A percentile compares a stretch with the other conserved stretches of the same genome.
Evolutionary conservation across 306 rosid genomes (phyloP).

Genomic region (Acacia melanoxylon): DNA sequence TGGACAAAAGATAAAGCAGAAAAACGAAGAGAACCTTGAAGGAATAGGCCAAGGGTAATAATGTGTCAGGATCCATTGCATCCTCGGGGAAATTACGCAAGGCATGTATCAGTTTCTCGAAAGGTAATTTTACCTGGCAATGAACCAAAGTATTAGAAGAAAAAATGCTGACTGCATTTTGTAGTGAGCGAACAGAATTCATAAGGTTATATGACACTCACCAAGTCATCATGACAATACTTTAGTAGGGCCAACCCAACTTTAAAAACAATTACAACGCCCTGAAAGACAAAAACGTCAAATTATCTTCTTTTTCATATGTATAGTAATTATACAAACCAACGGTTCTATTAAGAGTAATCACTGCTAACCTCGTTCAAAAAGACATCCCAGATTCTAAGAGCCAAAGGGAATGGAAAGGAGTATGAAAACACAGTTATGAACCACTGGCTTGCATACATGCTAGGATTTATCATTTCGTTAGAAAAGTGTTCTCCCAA

Average conservation of each 20-base stretch:
- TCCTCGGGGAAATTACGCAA: conserved; percentile 89
- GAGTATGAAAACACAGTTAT: conserved; percentile 97
- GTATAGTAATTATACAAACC: not conserved
- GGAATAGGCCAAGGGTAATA: conserved; percentile 90
- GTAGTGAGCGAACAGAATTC: conserved; percentile 10
- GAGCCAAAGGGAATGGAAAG: conserved; percentile 96
- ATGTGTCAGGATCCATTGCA: conserved; percentile 88
- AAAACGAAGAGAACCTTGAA: conserved; percentile 67
- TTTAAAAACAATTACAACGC: conserved; percentile 88
- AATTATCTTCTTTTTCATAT: not conserved
- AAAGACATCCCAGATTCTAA: conserved; percentile 98
- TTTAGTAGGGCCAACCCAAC: conserved; percentile 95
- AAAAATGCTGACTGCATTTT: not conserved
- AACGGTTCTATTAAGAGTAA: conserved; percentile 24
- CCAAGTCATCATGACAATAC: conserved; percentile 96
- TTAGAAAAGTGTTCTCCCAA: conserved; percentile 82
- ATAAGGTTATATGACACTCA: conserved; percentile 43
- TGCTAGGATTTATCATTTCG: conserved; percentile 98
- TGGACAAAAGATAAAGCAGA: conserved; percentile 14
- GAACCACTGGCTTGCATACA: conserved; percentile 99
- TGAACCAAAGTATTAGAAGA: conserved; percentile 30
- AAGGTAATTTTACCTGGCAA: conserved; percentile 82
- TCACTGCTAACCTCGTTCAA: conserved; percentile 74
- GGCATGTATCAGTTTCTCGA: conserved; percentile 91
- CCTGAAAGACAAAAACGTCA: conserved; percentile 54